Evolutionary conservation across 1,284 basidiomycete genomes (phyloP).

Genomic region (Abortiporus biennis): DNA sequence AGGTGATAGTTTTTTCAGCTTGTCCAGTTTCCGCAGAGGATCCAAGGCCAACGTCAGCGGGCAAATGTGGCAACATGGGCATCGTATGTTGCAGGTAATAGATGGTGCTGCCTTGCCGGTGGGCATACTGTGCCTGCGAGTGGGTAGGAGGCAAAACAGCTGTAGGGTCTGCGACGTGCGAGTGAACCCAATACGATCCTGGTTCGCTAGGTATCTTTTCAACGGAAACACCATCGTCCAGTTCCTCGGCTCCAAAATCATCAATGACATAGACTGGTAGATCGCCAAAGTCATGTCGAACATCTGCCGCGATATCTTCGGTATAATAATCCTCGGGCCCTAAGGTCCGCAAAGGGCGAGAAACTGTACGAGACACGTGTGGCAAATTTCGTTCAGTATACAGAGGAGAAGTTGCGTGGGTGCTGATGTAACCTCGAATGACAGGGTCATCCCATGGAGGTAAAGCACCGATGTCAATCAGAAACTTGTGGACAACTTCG

Average conservation of each 20-base stretch:
- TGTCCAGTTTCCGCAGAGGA: constrained; percentile 27
- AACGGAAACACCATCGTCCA: constrained; percentile 93
- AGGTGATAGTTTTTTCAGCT: constrained; percentile 67
- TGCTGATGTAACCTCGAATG: no score
- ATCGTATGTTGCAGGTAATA: constrained; percentile 66
- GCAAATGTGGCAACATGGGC: constrained; percentile 60
- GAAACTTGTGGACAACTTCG: constrained; percentile 26
- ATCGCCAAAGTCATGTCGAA: constrained; percentile 84
- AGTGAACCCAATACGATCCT: constrained; percentile 75
- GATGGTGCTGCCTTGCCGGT: constrained; percentile 39
- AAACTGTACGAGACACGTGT: not conserved
- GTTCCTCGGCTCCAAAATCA: constrained; percentile 74
- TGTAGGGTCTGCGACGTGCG: constrained; percentile 94
- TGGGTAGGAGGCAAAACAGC: constrained; percentile 71
- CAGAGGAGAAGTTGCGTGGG: no score
- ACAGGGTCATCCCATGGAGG: constrained; percentile 70
- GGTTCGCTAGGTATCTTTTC: constrained; percentile 56
- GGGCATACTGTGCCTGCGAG: constrained; percentile 50
- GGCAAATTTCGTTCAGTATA: not conserved
- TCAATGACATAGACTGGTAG: constrained; percentile 89
- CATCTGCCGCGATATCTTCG: constrained; percentile 50
- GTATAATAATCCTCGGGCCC: constrained; percentile 55
- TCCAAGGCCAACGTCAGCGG: constrained; percentile 53
- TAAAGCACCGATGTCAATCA: constrained; percentile 66
- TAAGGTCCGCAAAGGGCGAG: constrained; percentile 17